Percentiles rank a stretch among this genome's conserved stretches.
These are phyloP conservation scores for Pythium angustatum DNA, from an alignment of 352 stramenopile species.

Conservation along the genomic window DNA sequence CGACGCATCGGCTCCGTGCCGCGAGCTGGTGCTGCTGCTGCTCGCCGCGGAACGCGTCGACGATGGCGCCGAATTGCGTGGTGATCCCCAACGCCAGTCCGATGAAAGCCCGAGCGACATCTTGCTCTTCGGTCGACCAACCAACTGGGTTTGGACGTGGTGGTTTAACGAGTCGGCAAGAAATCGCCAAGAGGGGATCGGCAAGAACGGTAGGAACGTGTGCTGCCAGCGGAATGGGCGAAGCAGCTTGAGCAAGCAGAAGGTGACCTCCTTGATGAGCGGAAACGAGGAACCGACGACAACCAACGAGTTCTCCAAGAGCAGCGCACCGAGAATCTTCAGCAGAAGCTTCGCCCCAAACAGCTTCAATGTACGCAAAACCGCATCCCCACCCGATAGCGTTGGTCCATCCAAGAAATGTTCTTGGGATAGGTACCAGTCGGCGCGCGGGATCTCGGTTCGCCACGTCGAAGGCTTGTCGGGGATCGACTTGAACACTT, in stretches of 20 bases:
- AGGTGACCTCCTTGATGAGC: slow-evolving; percentile 72
- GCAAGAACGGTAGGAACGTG: slow-evolving; percentile 75
- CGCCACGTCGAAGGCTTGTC: slow-evolving; percentile 59
- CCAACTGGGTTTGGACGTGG: slow-evolving; percentile 53
- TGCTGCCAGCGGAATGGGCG: slow-evolving; percentile 83
- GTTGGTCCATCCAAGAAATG: slow-evolving; percentile 45
- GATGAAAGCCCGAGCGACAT: slow-evolving; percentile 58
- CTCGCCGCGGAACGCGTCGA: slow-evolving; percentile 21
- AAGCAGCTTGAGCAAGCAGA: slow-evolving; percentile 69
- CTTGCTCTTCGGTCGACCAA: slow-evolving; percentile 53
- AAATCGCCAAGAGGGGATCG: slow-evolving; percentile 72
- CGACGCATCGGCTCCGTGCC: slow-evolving; percentile 1
- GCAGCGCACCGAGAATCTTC: slow-evolving; percentile 65
- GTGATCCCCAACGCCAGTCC: slow-evolving; percentile 64
- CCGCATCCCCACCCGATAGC: slow-evolving; percentile 35
- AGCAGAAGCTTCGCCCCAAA: slow-evolving; percentile 71
- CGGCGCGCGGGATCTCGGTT: slow-evolving; percentile 63
- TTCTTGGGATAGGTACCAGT: slow-evolving; percentile 74
- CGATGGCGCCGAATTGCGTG: slow-evolving; percentile 24
- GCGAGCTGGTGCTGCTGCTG: slow-evolving; percentile 16
- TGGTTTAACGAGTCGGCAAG: slow-evolving; percentile 61
- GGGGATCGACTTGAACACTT: slow-evolving; percentile 65
- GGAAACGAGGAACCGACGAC: slow-evolving; percentile 71
- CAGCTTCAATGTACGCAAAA: slow-evolving; percentile 59
- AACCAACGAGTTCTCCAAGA: slow-evolving; percentile 79